phyloP scores from a whole-genome alignment of 2,329 filamentous ascomycete genomes.

The Thyridium curvatum region DNA sequence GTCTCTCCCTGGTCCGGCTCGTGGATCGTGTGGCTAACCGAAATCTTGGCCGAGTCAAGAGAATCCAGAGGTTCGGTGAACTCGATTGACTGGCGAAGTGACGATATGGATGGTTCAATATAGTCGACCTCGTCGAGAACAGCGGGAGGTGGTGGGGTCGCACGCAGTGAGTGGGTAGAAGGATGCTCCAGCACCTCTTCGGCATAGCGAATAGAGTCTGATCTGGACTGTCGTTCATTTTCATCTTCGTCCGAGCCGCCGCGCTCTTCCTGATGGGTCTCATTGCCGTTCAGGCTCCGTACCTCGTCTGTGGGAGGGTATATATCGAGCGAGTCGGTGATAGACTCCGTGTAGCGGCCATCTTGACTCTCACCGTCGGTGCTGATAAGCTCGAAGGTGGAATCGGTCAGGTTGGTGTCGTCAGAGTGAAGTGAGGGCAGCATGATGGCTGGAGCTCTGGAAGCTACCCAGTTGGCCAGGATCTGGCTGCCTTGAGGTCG shows the following conservation, averaged over 20 bases:
- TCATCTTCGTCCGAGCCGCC: constrained; percentile 35
- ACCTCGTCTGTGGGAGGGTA: constrained; percentile 18
- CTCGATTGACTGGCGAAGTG: constrained; percentile 30
- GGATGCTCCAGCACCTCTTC: constrained; percentile 40
- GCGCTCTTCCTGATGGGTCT: constrained; percentile 40
- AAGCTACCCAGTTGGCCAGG: constrained; percentile 54
- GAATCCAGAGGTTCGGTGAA: constrained; percentile 34
- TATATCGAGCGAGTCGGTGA: constrained; percentile 13
- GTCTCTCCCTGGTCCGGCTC: constrained; percentile 34
- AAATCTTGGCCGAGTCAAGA: constrained; percentile 28
- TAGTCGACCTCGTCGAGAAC: too few relatives aligned
- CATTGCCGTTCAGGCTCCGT: constrained; percentile 19
- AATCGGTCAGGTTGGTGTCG: constrained; percentile 47
- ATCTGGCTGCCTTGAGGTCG: constrained; percentile 46
- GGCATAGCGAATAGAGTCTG: constrained; percentile 40
- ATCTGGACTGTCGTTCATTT: constrained; percentile 21
- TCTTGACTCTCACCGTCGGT: constrained; percentile 49
- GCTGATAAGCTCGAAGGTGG: constrained; percentile 51
- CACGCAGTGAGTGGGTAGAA: constrained; percentile 18
- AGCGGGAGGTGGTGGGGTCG: too few relatives aligned
- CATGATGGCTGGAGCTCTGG: constrained; percentile 53
- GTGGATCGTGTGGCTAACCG: constrained; percentile 38
- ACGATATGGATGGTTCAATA: background rate
- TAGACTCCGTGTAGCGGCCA: constrained; percentile 37
- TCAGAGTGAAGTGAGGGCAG: constrained; percentile 32